A percentile compares a stretch with the other conserved stretches of the same genome.
Evolutionary conservation across 225 moss, liverwort and hornwort genomes (phyloP).

Genomic region (Pseudisothecium myosuroides): DNA sequence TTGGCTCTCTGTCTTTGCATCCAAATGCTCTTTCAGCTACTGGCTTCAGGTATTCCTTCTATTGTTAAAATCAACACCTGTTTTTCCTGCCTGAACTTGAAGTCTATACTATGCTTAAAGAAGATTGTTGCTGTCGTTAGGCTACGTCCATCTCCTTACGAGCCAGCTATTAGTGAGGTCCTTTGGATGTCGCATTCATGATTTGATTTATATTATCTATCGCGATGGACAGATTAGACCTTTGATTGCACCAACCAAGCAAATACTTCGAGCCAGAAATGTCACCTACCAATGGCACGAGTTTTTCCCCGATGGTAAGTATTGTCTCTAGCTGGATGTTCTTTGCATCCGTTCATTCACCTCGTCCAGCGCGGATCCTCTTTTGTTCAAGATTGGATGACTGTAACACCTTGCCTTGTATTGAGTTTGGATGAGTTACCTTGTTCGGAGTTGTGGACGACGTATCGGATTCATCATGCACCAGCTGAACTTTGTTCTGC

Average conservation of each 20-base stretch:
- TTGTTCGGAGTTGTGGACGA: background rate
- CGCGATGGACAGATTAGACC: slow-evolving; percentile 57
- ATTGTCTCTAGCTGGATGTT: background rate
- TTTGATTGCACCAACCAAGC: slow-evolving; percentile 82
- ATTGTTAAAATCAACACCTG: background rate
- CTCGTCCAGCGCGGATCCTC: background rate
- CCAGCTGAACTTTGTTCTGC: background rate
- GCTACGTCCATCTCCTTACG: background rate
- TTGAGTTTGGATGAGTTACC: background rate
- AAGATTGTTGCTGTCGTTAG: background rate
- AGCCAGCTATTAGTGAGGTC: background rate
- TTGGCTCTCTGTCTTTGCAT: slow-evolving; percentile 70
- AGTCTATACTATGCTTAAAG: background rate
- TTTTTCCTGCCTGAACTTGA: background rate
- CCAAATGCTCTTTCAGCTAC: slow-evolving; percentile 90
- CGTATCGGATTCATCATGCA: background rate
- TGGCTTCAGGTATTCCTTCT: slow-evolving; percentile 68
- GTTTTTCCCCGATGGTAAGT: slow-evolving; percentile 66
- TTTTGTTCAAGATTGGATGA: background rate
- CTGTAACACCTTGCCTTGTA: background rate
- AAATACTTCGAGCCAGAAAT: slow-evolving; percentile 44
- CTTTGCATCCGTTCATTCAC: background rate
- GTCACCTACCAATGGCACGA: slow-evolving; percentile 73
- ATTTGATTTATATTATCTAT: background rate
- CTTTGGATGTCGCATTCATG: background rate